Base-by-base conservation (phyloP, 2,329 filamentous ascomycete species). In the Talaromyces sp. region DNA sequence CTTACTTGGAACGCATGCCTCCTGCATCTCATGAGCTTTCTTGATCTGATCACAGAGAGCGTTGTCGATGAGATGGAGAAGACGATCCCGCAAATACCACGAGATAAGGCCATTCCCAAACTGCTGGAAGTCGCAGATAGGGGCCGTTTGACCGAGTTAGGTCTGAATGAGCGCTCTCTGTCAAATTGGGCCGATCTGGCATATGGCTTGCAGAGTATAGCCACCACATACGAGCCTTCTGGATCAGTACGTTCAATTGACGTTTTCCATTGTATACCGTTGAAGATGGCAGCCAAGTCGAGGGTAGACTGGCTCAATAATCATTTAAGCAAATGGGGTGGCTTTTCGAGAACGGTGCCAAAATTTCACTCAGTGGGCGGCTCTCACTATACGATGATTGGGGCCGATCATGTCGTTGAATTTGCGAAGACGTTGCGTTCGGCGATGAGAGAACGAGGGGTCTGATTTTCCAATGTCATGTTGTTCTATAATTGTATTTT, bases 301-400 rank as follows among this genome's bases (percentile, higher is more conserved):
- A 55, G 35, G 19, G 53, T 24, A 43, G 53, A 55, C 31, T 55
- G 53, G 53, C 24, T 55, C n/a, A 26, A 35, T 13, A 35, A 65
- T 14, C 68, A 71, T 21, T 61, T 79, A 26, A 64, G 58, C 17
- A 63, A 64, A n/a, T 79, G 77, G 77, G 59, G 60, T 4, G 71
- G 74, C 21, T 79, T 77, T 64, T 63, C 65, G 0, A 57, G 65
- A 7, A 60, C 50, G 0, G 64, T 62, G 35, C 63, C 66, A 1
- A 62, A 64, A 13, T 76, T 74, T 56, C 73, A 78, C 58, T 65
- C 70, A 9, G 75, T 77, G 7, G 66, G 62, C 2, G 77, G 77
- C 2, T 67, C 65, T 6, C 77, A 79, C 65, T 75, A 77, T 58
- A 78, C 73, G 3, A 75, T 80, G 71, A 67, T 79, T 55, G 64